Evolutionary conservation across 2,329 filamentous ascomycete genomes (phyloP).

Genomic region (Cladosporium sp.): DNA sequence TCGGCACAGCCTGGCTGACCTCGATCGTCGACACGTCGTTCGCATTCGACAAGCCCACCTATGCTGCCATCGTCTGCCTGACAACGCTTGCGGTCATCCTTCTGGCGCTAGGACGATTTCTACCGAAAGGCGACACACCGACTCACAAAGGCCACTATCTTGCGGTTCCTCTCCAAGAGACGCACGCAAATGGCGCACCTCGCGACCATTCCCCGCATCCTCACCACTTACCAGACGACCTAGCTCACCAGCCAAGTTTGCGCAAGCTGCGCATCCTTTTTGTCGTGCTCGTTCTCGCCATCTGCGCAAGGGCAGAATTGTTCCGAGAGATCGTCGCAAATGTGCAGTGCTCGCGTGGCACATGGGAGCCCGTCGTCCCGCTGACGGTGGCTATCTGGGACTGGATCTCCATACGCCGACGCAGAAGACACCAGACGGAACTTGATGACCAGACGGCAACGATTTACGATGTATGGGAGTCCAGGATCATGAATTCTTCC

Average conservation of each 20-base stretch:
- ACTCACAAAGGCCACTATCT: conserved; percentile 23
- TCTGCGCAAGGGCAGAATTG: conserved; percentile 32
- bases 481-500: conserved; percentile 28
- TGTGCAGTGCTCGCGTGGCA: conserved; percentile 36
- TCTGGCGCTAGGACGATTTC: conserved; percentile 32
- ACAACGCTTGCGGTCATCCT: conserved; percentile 35
- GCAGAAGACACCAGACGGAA: conserved; percentile 9
- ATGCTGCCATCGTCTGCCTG: conserved; percentile 37
- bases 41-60: conserved; percentile 40
- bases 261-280: conserved; percentile 24
- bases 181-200: conserved; percentile 13
- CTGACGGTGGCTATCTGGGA: conserved; percentile 24
- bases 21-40: conserved; percentile 22
- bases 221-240: conserved; percentile 13
- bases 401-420: conserved; percentile 19
- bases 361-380: conserved; percentile 25
- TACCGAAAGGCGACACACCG: conserved; percentile 14
- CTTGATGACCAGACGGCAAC: conserved; percentile 21
- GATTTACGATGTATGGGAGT: conserved; percentile 29
- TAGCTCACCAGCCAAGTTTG: conserved; percentile 20
- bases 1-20: conserved; percentile 23
- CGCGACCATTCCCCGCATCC: conserved; percentile 19
- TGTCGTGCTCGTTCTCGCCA: conserved; percentile 23
- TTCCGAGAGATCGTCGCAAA: conserved; percentile 36
- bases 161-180: conserved; percentile 27